These are phyloP conservation scores for Geotrichum restrictum DNA, from an alignment of 1,139 yeast species.

Conservation along the genomic window DNA sequence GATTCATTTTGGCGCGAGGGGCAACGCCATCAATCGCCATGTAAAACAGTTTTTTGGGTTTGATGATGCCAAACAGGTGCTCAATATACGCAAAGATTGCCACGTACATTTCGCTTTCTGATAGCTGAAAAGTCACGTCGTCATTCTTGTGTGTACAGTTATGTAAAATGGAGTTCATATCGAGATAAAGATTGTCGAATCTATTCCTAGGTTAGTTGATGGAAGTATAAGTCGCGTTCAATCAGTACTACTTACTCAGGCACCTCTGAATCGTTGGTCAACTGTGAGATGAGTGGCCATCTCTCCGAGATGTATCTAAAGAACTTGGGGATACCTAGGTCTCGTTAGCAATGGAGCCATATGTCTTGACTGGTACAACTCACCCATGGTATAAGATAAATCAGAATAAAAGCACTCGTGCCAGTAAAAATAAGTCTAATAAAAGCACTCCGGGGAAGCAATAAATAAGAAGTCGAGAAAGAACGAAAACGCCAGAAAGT, in stretches of 20 bases:
- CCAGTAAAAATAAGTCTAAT: not conserved
- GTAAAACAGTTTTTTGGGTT: constrained; percentile 81
- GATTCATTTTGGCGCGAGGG: constrained; percentile 98
- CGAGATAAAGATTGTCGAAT: constrained; percentile 89
- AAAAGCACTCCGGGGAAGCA: not conserved
- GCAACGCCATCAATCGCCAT: constrained; percentile 99
- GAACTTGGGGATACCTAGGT: constrained; percentile 88
- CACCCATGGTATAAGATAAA: constrained; percentile 7
- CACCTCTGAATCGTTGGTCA: constrained; percentile 76
- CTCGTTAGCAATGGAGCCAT: not conserved
- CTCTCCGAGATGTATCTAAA: constrained; percentile 96
- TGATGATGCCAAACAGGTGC: constrained; percentile 81
- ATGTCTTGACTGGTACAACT: not conserved
- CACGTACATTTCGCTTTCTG: constrained; percentile 89
- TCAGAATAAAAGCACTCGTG: not conserved
- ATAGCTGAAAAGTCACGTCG: constrained; percentile 46
- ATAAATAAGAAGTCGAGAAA: not conserved
- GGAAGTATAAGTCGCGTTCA: not conserved
- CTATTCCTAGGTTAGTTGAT: constrained; percentile 23
- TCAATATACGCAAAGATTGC: constrained; percentile 94
- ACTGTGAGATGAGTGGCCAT: constrained; percentile 95
- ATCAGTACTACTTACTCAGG: constrained; percentile 58
- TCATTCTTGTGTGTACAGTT: constrained; percentile 66
- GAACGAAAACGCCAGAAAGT: not conserved
- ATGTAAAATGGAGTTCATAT: constrained; percentile 93